These are phyloP conservation scores for Hypoxylon rickii DNA, from an alignment of 495 filamentous ascomycete genomes.

Conservation along the genomic window DNA sequence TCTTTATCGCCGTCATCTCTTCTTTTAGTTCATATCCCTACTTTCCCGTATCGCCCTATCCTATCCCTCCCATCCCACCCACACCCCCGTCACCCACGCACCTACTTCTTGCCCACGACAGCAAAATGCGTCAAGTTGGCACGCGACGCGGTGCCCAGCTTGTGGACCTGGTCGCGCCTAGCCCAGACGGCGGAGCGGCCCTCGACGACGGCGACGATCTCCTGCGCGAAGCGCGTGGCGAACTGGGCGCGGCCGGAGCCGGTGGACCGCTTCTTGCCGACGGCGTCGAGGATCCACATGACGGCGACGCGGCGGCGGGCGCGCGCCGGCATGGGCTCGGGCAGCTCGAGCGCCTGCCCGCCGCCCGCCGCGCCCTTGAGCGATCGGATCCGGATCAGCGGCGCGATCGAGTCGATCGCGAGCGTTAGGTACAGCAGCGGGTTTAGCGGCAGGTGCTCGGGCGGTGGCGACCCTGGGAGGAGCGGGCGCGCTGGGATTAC, in stretches of 20 bases:
- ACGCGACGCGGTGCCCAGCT: constrained; percentile 70
- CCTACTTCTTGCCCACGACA: constrained; percentile 19
- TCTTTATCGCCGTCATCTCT: no score
- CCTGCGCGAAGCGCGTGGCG: constrained; percentile 80
- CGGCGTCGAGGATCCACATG: constrained; percentile 84
- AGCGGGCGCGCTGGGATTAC: constrained; percentile 70
- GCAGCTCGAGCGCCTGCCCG: constrained; percentile 80
- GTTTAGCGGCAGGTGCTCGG: constrained; percentile 74
- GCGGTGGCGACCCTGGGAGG: constrained; percentile 71
- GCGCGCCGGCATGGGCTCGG: constrained; percentile 71
- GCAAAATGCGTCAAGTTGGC: constrained; percentile 63
- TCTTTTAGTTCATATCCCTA: no score
- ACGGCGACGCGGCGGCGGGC: constrained; percentile 80
- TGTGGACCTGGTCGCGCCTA: constrained; percentile 69
- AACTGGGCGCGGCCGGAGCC: constrained; percentile 67
- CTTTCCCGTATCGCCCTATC: background rate
- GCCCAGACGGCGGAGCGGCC: constrained; percentile 86
- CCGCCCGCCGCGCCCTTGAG: constrained; percentile 83
- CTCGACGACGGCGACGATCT: constrained; percentile 86
- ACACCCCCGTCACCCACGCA: background rate
- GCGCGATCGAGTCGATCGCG: constrained; percentile 96
- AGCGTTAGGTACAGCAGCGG: constrained; percentile 78
- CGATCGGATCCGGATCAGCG: constrained; percentile 75
- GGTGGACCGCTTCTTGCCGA: constrained; percentile 68
- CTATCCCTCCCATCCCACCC: background rate